Conservation (phyloP, 1,139 yeast genomes). For the Candida sp. region DNA sequence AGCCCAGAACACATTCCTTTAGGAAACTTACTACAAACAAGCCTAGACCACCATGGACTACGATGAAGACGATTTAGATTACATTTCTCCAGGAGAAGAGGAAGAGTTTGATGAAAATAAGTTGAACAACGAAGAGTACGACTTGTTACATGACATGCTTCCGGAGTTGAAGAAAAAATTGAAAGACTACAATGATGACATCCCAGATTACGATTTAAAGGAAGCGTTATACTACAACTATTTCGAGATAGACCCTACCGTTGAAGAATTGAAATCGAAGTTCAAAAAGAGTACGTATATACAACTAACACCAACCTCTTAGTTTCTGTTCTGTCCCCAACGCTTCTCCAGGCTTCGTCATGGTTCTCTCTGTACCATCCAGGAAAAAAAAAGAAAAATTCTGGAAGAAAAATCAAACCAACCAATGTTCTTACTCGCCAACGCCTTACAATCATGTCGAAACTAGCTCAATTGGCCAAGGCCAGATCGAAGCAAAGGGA, state of each 20-base stretch:
- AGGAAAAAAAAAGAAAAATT: constrained; percentile 1
- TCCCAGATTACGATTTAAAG: constrained; percentile 57
- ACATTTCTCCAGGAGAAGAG: constrained; percentile 16
- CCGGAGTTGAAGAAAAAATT: constrained; percentile 43
- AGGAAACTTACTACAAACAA: too few relatives aligned
- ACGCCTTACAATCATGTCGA: too few relatives aligned
- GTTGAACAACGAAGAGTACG: constrained; percentile 35
- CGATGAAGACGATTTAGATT: constrained; percentile 19
- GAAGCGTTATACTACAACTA: constrained; percentile 67
- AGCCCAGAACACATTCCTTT: too few relatives aligned
- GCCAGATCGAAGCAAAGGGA: constrained; percentile 16
- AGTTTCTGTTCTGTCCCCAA: background rate
- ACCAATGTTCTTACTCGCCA: too few relatives aligned
- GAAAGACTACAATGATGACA: constrained; percentile 42
- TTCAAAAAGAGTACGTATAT: constrained; percentile 49
- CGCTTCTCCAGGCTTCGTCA: background rate
- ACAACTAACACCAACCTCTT: too few relatives aligned
- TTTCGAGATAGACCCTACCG: constrained; percentile 57
- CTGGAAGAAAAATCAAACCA: too few relatives aligned
- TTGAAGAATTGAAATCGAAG: constrained; percentile 53
- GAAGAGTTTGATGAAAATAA: constrained; percentile 25
- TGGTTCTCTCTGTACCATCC: background rate
- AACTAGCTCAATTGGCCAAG: constrained; percentile 25
- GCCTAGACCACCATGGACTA: constrained; percentile 16
- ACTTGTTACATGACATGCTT: constrained; percentile 43